These are phyloP conservation scores for Sphagnum fallax DNA, from an alignment of 228 moss, liverwort and hornwort species.

Conservation along the genomic window DNA sequence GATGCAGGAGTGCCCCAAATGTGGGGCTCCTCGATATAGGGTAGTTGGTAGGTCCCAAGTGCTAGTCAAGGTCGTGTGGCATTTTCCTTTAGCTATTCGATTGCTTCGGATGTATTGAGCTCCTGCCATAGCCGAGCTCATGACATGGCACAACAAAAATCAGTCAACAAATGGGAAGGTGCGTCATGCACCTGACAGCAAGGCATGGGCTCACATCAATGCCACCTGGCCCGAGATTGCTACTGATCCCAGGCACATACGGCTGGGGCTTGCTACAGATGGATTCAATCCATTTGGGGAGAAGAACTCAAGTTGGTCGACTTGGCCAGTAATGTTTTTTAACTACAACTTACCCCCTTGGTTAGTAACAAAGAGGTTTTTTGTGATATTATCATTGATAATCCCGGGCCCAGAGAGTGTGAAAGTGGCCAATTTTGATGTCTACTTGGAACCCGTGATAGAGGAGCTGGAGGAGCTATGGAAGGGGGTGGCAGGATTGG, in stretches of 20 bases:
- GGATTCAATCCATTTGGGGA: slow-evolving; percentile 3
- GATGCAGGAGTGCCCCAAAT: too few species aligned
- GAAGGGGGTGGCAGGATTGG: neutral
- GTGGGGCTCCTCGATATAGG: too few species aligned
- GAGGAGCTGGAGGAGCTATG: slow-evolving; percentile 5
- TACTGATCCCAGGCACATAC: neutral
- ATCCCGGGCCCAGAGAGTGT: neutral
- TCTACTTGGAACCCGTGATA: neutral
- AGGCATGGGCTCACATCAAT: neutral
- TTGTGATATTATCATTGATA: slow-evolving; percentile 1
- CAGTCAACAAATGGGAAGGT: neutral
- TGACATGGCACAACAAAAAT: neutral
- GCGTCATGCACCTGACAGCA: neutral
- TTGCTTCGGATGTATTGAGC: neutral
- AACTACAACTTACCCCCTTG: slow-evolving; percentile 9
- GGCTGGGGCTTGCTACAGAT: slow-evolving; percentile 1
- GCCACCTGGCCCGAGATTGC: neutral
- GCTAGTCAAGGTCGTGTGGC: too few species aligned
- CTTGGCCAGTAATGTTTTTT: neutral
- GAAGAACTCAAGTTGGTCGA: neutral
- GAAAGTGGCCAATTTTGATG: slow-evolving; percentile 1
- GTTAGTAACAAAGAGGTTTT: slow-evolving; percentile 1
- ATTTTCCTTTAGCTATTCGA: neutral
- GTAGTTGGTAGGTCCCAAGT: too few species aligned
- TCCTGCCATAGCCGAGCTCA: neutral